A percentile compares a stretch with the other conserved stretches of the same genome.
phyloP scores from a whole-genome alignment of 2,329 filamentous ascomycete species.

The Eurotiales sp. region DNA sequence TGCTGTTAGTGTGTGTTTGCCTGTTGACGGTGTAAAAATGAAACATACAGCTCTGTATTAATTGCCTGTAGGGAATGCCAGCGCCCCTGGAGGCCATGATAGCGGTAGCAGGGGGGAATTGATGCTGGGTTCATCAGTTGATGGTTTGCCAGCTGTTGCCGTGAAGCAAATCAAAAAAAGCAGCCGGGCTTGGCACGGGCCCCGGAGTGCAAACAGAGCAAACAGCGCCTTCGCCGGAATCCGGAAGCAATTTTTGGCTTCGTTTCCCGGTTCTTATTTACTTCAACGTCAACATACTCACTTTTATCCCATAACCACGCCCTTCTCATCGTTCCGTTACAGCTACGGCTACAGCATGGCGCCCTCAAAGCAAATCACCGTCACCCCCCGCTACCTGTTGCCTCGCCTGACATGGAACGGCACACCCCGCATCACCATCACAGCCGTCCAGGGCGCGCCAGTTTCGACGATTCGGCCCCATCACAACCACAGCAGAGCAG shows the following conservation, averaged over 20 bases:
- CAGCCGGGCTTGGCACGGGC: slow-evolving; percentile 6
- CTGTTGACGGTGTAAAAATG: no score
- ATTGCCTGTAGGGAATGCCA: slow-evolving; percentile 34
- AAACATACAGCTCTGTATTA: slow-evolving; percentile 36
- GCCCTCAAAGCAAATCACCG: slow-evolving; percentile 38
- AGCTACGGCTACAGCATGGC: slow-evolving; percentile 29
- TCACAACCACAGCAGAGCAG: slow-evolving; percentile 20
- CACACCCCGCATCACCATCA: slow-evolving; percentile 29
- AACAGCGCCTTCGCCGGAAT: neutral
- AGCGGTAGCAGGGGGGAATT: slow-evolving; percentile 7
- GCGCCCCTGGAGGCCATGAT: slow-evolving; percentile 38
- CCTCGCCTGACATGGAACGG: slow-evolving; percentile 42
- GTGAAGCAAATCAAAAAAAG: slow-evolving; percentile 11
- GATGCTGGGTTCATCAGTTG: neutral
- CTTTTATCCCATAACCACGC: neutral
- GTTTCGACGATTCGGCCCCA: slow-evolving; percentile 19
- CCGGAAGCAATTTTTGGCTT: neutral
- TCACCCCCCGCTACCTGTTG: slow-evolving; percentile 42
- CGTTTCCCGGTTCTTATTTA: neutral
- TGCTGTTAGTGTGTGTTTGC: no score
- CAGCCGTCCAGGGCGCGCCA: slow-evolving; percentile 25
- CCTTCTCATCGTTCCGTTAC: neutral
- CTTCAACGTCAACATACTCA: no score
- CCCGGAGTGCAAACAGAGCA: slow-evolving; percentile 1
- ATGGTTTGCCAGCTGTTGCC: neutral